phyloP scores from a whole-genome alignment of 225 moss, liverwort and hornwort species.

The Straminergon stramineum region DNA sequence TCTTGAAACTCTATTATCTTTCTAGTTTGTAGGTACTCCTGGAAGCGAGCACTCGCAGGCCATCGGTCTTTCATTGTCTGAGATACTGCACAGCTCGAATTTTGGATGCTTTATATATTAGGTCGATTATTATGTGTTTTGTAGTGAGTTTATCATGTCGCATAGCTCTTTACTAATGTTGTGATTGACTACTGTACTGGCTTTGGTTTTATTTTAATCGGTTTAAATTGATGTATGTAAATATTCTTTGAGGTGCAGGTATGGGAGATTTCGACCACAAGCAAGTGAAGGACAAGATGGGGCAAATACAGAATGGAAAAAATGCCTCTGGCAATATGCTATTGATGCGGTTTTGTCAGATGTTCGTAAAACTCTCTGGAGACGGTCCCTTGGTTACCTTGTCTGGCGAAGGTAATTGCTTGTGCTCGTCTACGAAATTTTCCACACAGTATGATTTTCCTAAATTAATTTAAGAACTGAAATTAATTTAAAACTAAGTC shows the following conservation, averaged over 20 bases:
- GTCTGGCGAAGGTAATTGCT: constrained; percentile 58
- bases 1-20: neutral
- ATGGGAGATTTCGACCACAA: constrained; percentile 67
- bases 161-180: neutral
- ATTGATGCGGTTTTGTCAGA: constrained; percentile 84
- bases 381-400: constrained; percentile 57
- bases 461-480: neutral
- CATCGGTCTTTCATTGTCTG: neutral
- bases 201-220: neutral
- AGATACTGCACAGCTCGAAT: neutral
- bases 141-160: neutral
- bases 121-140: neutral
- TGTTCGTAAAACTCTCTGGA: constrained; percentile 67
- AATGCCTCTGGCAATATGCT: constrained; percentile 70
- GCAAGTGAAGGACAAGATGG: constrained; percentile 45
- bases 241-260: constrained; percentile 37
- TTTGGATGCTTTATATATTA: neutral
- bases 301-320: constrained; percentile 48
- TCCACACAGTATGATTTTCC: neutral
- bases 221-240: neutral
- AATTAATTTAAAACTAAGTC: neutral
- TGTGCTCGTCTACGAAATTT: neutral
- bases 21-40: neutral
- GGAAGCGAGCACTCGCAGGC: neutral
- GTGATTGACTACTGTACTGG: neutral